Base-by-base conservation (phyloP, 306 rosid genomes). In the Glycine tomentella region DNA sequence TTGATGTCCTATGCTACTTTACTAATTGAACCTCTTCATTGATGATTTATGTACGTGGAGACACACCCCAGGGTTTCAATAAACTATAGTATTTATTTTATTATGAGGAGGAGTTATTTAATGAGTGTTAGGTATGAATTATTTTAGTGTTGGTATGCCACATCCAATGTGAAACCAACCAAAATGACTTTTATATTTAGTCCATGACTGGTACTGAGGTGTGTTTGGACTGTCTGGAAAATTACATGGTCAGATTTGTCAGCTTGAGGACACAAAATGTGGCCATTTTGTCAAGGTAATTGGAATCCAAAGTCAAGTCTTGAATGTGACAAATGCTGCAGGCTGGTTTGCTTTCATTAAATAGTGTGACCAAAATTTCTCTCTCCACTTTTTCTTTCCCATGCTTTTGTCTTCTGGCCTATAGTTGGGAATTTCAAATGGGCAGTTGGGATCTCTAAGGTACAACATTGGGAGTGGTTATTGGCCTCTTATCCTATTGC, bases 271-370 rank as follows among this genome's bases (percentile, higher is more conserved):
- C n/a, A 63, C 25, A 68, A 57, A 55, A 51, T 59, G 62, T 48
- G 76, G 84, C 44, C 58, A 70, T 42, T 76, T 87, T 83, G 82
- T 89, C 74, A 86, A 82, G 38, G 50, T 49, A 81, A 83, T 65
- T 82, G 91, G 93, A 80, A 91, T 91, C 93, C 91, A 87, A 82
- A 74, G 91, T 81, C 84, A 58, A 70, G 74, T 36, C 0, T 20
- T 78, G 80, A 87, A 82, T 74, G 81, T 74, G 91, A 90, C 92
- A 79, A 84, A 53, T 76, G 83, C 25, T 57, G 81, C 46, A 77
- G 85, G 80, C 77, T 74, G 79, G 78, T 81, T 83, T 84, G 53
- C 79, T 78, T 75, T 65, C 48, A 76, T 76, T 70, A 46, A 79
- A 81, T 57, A 83, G 61, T 76, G 71, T 76, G 71, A 78, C 73